Conservation (phyloP, 2,329 filamentous ascomycete species). For the Exophiala spinifera region DNA sequence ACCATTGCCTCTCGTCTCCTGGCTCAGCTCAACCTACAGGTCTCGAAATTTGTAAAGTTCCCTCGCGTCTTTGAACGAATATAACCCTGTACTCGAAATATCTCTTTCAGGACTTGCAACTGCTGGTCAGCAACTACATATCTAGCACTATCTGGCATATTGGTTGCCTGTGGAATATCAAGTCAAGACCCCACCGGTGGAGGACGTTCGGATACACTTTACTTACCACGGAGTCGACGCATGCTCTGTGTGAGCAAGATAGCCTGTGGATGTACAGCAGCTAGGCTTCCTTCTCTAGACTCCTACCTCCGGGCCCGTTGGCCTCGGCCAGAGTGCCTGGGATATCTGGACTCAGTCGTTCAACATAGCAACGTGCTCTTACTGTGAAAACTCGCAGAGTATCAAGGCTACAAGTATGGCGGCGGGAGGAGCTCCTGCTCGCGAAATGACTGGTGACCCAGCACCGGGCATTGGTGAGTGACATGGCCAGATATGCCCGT, state of each 20-base stretch:
- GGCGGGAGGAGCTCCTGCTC: conserved; percentile 4
- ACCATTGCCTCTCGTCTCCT: conserved; percentile 2
- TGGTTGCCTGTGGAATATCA: background rate
- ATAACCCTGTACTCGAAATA: background rate
- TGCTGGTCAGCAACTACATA: background rate
- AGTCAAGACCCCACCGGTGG: background rate
- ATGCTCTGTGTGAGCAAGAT: background rate
- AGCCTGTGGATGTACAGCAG: background rate
- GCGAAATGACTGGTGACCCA: conserved; percentile 3
- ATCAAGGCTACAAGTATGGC: background rate
- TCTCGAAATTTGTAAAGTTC: conserved; percentile 6
- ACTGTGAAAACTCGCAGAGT: background rate
- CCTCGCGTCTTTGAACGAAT: background rate
- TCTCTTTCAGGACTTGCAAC: background rate
- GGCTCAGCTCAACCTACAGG: conserved; percentile 1
- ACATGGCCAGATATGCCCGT: background rate
- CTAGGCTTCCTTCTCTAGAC: background rate
- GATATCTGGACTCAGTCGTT: background rate
- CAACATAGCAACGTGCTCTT: background rate
- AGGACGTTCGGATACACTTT: background rate
- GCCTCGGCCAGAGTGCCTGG: background rate
- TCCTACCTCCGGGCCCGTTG: background rate
- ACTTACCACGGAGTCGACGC: background rate
- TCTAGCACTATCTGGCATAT: background rate
- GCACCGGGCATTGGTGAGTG: conserved; percentile 15